Evolutionary conservation across 306 rosid genomes (phyloP).

Genomic region (Abrus pulchellus): DNA sequence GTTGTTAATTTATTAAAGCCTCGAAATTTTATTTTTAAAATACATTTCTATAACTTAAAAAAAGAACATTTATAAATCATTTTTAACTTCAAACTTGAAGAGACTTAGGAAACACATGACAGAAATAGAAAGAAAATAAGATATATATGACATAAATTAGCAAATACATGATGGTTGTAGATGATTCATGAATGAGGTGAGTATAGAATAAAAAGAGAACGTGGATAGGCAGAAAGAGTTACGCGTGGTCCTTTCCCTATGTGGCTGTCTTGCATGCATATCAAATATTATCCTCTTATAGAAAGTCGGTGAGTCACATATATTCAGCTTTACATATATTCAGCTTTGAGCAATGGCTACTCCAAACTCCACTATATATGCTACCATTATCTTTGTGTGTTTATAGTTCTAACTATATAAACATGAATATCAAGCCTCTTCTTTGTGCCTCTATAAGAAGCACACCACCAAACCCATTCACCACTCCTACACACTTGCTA

Average conservation of each 20-base stretch:
- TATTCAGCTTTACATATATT: neutral
- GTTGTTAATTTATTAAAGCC: too few relatives aligned
- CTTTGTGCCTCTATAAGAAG: neutral
- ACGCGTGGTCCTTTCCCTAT: slow-evolving; percentile 40
- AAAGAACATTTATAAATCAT: too few relatives aligned
- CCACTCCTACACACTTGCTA: too few relatives aligned
- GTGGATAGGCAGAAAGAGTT: slow-evolving; percentile 7
- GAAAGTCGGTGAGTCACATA: slow-evolving; percentile 37
- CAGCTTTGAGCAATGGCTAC: neutral
- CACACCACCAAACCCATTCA: neutral
- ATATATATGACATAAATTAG: too few relatives aligned
- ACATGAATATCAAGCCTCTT: neutral
- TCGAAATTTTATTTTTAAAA: too few relatives aligned
- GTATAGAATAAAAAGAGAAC: neutral
- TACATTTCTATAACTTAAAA: too few relatives aligned
- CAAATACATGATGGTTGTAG: slow-evolving; percentile 5
- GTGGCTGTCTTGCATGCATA: slow-evolving; percentile 1
- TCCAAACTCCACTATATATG: neutral
- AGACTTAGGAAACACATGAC: too few relatives aligned
- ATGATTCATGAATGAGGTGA: slow-evolving; percentile 36
- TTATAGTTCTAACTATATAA: neutral
- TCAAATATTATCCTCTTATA: slow-evolving; percentile 16
- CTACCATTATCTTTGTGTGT: too few relatives aligned
- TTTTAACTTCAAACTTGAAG: too few relatives aligned
- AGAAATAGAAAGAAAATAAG: too few relatives aligned